Evolutionary conservation across 2,329 filamentous ascomycete species (phyloP).

Genomic region (Botryotinia globosa): DNA sequence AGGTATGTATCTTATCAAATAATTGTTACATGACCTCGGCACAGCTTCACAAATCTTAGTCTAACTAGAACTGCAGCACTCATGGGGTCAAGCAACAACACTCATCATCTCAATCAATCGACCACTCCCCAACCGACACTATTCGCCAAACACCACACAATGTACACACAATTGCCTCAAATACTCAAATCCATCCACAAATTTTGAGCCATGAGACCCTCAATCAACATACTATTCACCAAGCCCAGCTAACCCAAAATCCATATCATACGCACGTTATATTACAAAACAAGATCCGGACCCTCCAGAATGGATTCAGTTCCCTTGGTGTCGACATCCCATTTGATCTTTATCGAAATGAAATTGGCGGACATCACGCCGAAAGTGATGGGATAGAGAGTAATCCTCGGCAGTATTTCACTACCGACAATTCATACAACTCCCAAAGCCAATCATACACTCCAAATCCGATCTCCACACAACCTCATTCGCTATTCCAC

Average conservation of each 20-base stretch:
- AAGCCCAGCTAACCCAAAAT: not conserved
- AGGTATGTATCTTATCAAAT: slow-evolving; percentile 15
- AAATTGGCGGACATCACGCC: not conserved
- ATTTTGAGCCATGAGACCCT: slow-evolving; percentile 1
- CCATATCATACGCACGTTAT: not conserved
- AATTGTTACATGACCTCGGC: not conserved
- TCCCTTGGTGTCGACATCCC: slow-evolving; percentile 12
- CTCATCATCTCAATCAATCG: not conserved
- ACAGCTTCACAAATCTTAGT: not conserved
- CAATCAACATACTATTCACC: not conserved
- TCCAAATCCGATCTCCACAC: not conserved
- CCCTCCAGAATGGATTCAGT: slow-evolving; percentile 2
- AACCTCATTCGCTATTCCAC: not conserved
- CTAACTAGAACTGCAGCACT: slow-evolving; percentile 2
- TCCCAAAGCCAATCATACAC: not conserved
- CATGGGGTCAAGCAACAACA: not conserved
- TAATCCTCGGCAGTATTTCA: not conserved
- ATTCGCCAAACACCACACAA: not conserved
- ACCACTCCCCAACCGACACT: not conserved
- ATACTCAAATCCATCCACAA: not conserved
- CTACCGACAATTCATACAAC: not conserved
- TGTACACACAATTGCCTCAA: not conserved
- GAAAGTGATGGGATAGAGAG: not conserved
- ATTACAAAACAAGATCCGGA: not conserved
- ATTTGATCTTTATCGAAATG: slow-evolving; percentile 6